A percentile compares a stretch with the other conserved stretches of the same genome.
These are phyloP conservation scores for Floccularia luteovirens DNA, from an alignment of 768 basidiomycete species.

Conservation along the genomic window DNA sequence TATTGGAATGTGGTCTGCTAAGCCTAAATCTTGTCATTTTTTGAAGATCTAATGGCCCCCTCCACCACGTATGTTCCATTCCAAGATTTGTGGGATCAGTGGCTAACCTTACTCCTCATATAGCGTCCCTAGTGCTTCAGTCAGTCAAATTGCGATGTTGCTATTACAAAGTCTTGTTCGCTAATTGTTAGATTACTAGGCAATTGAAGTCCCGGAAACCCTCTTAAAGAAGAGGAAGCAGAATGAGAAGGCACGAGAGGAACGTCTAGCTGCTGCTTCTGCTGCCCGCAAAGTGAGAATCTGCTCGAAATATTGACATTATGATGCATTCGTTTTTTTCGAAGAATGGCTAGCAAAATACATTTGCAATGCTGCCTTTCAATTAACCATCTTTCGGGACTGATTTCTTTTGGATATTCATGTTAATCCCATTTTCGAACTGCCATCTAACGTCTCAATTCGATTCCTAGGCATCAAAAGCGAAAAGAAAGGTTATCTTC, in stretches of 20 bases:
- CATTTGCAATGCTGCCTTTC: conserved; percentile 63
- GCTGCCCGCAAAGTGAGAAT: conserved; percentile 83
- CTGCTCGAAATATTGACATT: conserved; percentile 11
- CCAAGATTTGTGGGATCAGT: not conserved
- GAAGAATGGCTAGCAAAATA: conserved; percentile 69
- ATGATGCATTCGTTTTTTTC: conserved; percentile 84
- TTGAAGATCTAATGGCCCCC: conserved; percentile 49
- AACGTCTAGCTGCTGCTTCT: conserved; percentile 75
- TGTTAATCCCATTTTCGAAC: conserved; percentile 2
- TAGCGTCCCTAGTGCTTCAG: conserved; percentile 53
- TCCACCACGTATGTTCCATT: conserved; percentile 43
- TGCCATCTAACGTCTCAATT: conserved; percentile 8
- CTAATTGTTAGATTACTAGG: conserved; percentile 30
- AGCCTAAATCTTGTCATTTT: conserved; percentile 26
- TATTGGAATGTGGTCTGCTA: conserved; percentile 12
- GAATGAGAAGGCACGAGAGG: conserved; percentile 93
- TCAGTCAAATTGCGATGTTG: conserved; percentile 21
- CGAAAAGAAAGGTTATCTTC: conserved; percentile 96
- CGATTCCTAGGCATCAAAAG: conserved; percentile 61
- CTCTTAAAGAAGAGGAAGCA: conserved; percentile 99
- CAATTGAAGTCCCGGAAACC: conserved; percentile 97
- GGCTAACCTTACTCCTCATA: conserved; percentile 7
- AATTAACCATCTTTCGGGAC: conserved; percentile 97
- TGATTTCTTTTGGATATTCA: conserved; percentile 29
- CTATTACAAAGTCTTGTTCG: conserved; percentile 6